Base-by-base conservation (phyloP, 1,284 basidiomycete species). In the Erythrobasidium hasegawianum region DNA sequence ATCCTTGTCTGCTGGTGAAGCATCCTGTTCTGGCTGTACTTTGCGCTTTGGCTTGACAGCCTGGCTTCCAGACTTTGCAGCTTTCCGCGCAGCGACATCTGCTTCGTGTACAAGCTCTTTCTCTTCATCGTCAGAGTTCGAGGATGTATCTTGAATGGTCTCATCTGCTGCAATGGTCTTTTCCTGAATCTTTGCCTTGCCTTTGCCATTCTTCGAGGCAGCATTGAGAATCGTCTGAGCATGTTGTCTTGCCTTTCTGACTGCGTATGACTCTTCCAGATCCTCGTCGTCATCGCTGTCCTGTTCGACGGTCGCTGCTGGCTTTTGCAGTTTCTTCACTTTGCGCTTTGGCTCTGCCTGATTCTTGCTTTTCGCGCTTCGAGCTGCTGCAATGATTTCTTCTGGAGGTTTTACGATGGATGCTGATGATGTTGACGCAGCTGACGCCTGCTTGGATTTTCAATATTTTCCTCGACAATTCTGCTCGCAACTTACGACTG, bases 1-100 rank as follows among this genome's bases (percentile, higher is more conserved):
- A 74, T 96, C 86, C 57, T 87, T 82, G 67, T 84, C 84, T 61
- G 84, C 85, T 13, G 70, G 68, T 10, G 81, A 68, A 39, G 71
- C 71, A 43, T 71, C 66, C 29, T 68, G 70, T 4, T 59, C 56
- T 13, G 62, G 58, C 20, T 41, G 49, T 41, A 60, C 68, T 47
- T 71, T 70, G 47, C 54, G 58, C 26, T 65, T 60, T 22, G 66
- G 66, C 29, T 53, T 68, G 18, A 18, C 56, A 59, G 55, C 68
- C 47, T 20, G 20, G 67, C 75, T 70, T 57, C 70, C 68, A 55
- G 62, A 54, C n/a, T 69, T 55, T 40, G 71, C 73, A 27, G 62
- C 68, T 71, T 72, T 72, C 61, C 69, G 75, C 68, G 54, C 71
- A 53, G 65, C 73, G 1, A 71, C 69, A 16, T 70, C 70, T 18